Evolutionary conservation across 208 protist genomes (phyloP).

Genomic region (Wallacemonas sp.): DNA sequence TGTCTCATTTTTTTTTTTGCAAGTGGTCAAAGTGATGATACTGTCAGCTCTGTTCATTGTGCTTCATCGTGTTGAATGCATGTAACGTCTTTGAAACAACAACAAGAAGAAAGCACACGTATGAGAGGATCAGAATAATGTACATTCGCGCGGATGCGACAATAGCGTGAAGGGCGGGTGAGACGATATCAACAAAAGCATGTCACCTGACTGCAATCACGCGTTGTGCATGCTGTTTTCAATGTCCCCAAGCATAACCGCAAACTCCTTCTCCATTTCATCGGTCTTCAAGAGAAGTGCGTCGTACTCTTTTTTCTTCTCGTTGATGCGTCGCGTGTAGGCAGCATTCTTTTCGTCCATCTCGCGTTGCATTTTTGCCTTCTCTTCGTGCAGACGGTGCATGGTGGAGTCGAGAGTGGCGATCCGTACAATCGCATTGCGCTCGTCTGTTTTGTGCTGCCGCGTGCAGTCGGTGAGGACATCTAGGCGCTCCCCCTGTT

Average conservation of each 20-base stretch:
- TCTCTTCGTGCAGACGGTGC: conserved; percentile 63
- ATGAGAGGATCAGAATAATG: no score
- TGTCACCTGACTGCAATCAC: no score
- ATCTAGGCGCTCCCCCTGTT: conserved; percentile 63
- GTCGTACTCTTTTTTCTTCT: conserved; percentile 58
- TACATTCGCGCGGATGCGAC: no score
- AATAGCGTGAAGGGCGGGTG: no score
- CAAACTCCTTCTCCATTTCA: conserved; percentile 90
- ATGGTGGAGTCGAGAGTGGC: conserved; percentile 54
- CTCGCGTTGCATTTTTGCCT: conserved; percentile 48
- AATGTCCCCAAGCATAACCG: conserved; percentile 62
- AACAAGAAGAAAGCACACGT: no score
- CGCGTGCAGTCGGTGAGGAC: conserved; percentile 85
- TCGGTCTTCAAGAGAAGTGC: conserved; percentile 45
- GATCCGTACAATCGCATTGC: conserved; percentile 52
- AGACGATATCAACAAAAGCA: no score
- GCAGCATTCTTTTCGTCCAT: conserved; percentile 49
- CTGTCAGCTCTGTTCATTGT: no score
- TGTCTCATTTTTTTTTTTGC: no score
- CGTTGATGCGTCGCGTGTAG: conserved; percentile 67
- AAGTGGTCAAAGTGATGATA: no score
- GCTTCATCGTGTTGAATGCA: no score
- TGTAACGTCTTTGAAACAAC: no score
- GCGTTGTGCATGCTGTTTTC: conserved; percentile 39
- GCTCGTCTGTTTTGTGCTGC: conserved; percentile 83